Evolutionary conservation across 2,329 filamentous ascomycete genomes (phyloP).

Genomic region (Fusarium setosum): DNA sequence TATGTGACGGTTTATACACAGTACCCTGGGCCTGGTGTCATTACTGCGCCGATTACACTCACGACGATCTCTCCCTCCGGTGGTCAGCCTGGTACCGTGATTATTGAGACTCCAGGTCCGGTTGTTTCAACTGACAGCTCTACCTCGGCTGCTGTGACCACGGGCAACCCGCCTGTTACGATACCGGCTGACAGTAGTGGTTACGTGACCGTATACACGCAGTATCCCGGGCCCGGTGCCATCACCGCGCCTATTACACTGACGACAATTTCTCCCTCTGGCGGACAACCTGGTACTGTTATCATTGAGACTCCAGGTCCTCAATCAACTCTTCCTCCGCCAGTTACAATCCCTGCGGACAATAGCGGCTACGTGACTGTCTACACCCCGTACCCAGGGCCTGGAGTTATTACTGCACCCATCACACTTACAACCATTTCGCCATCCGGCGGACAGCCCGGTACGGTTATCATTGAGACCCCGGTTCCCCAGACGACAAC

Average conservation of each 20-base stretch:
- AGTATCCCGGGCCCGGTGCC: constrained; percentile 25
- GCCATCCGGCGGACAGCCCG: constrained; percentile 29
- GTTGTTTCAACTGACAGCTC: background rate
- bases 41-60: constrained; percentile 30
- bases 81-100: constrained; percentile 30
- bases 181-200: background rate
- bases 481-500: background rate
- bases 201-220: constrained; percentile 24
- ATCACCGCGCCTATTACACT: constrained; percentile 31
- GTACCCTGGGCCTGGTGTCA: constrained; percentile 26
- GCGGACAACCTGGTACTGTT: constrained; percentile 30
- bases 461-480: constrained; percentile 32
- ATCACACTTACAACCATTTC: constrained; percentile 25
- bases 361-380: constrained; percentile 7
- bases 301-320: constrained; percentile 27
- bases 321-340: background rate
- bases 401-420: constrained; percentile 27
- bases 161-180: background rate
- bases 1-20: constrained; percentile 26
- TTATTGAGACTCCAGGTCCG: constrained; percentile 24
- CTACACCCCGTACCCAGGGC: constrained; percentile 30
- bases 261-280: constrained; percentile 19
- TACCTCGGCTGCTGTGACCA: background rate
- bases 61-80: constrained; percentile 22
- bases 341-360: background rate